Base-by-base conservation (phyloP, 2,329 filamentous ascomycete genomes). In the Corynespora cassiicola region DNA sequence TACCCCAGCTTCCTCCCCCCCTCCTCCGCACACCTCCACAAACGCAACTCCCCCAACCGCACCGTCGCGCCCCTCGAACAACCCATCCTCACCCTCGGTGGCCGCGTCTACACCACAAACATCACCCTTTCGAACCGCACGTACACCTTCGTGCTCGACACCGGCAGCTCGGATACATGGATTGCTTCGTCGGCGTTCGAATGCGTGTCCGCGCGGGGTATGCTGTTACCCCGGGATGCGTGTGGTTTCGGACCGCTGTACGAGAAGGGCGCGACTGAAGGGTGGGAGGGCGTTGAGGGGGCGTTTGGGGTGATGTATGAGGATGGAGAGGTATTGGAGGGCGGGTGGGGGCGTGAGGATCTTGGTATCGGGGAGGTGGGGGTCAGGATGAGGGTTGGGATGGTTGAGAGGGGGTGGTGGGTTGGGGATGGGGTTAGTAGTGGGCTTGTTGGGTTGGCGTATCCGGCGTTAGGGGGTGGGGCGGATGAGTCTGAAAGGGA, bases 361-460 rank as follows among this genome's bases (percentile, higher is more conserved):
- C 26, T 63, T 10, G 47, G 49, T 1, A 39, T 60, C 20, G 55
- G 51, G 2, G 48, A 40, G 9, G 28, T 48, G 8, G 32, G 50
- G 20, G 29, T 60, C 8, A 39, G 44, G 2, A 58, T 63, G 39
- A 60, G 49, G 1, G 58, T 66, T 28, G 58, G 59, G 2, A 35
- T 62, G 20, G 61, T 59, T 10, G 47, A 60, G 29, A 27, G 38
- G n/a, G 61, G 56, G 2, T 58, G 42, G 26, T 63, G 59, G 59
- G 36, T 51, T 17, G 61, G 62, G 7, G 58, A 66, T 43, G 45
- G 50, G 6, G 35, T 48, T 2, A 56, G 50, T 23, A 58, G 53
- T 35, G 62, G 62, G n/a, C 12, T 65, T 29, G 52, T 64, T 50
- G 61, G 62, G 1, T 23, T 64, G 25, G 56, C 52, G 15, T 62